phyloP scores from a whole-genome alignment of 75 land plant species.

The Chamaecyparis obtusa region DNA sequence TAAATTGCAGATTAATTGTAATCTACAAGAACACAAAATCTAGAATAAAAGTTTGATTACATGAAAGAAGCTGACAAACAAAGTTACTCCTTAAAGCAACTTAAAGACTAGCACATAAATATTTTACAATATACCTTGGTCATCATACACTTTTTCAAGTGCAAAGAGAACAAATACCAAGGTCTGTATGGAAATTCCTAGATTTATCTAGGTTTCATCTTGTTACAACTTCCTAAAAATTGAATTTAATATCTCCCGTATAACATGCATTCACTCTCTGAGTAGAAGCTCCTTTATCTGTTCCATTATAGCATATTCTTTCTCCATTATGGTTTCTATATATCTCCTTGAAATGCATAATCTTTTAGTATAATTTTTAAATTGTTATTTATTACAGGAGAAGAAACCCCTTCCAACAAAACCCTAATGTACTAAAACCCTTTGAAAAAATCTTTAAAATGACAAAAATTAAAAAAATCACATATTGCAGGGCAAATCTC shows the following conservation, averaged over 20 bases:
- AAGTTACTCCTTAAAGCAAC: neutral
- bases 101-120: neutral
- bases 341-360: constrained; percentile 80
- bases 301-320: constrained; percentile 52
- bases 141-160: neutral
- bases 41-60: neutral
- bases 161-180: neutral
- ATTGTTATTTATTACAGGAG: constrained; percentile 23
- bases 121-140: neutral
- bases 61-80: neutral
- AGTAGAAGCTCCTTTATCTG: constrained; percentile 49
- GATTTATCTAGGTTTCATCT: neutral
- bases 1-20: neutral
- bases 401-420: no score
- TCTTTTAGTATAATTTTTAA: constrained; percentile 72
- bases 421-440: no score
- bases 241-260: constrained; percentile 2
- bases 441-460: no score
- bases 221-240: neutral
- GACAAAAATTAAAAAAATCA: no score
- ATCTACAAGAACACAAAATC: neutral
- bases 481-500: no score
- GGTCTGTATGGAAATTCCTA: neutral
- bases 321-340: constrained; percentile 71
- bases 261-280: constrained; percentile 49